Conservation (phyloP, 2,329 filamentous ascomycete genomes). For the Sphaerostilbella broomeana region DNA sequence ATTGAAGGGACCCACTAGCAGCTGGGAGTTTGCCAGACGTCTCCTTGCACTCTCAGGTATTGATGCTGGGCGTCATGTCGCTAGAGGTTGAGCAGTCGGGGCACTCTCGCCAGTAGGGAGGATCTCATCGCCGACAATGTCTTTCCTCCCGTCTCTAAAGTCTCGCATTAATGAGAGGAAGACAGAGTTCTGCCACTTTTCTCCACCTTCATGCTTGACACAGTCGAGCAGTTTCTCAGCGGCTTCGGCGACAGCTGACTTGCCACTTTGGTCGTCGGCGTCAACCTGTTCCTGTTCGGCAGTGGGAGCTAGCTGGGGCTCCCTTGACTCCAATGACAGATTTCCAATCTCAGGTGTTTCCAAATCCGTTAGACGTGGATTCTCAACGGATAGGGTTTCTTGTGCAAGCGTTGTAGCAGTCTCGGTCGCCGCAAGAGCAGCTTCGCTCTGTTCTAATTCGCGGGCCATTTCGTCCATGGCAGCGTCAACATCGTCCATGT, state of each 20-base stretch:
- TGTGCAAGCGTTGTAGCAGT: background rate
- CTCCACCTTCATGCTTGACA: constrained; percentile 38
- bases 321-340: constrained; percentile 21
- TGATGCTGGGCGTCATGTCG: constrained; percentile 15
- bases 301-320: background rate
- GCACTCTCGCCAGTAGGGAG: constrained; percentile 22
- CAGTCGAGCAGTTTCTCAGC: constrained; percentile 37
- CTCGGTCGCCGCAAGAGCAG: constrained; percentile 20
- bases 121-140: constrained; percentile 37
- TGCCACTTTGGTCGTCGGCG: constrained; percentile 12
- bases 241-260: constrained; percentile 36
- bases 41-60: too few relatives aligned
- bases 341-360: constrained; percentile 27
- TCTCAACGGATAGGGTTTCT: background rate
- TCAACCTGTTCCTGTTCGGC: constrained; percentile 14
- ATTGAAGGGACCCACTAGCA: too few relatives aligned
- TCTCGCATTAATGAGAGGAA: constrained; percentile 40
- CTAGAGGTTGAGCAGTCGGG: constrained; percentile 4
- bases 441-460: constrained; percentile 34
- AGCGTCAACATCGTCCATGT: constrained; percentile 35
- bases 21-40: too few relatives aligned
- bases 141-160: constrained; percentile 38
- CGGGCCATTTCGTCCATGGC: constrained; percentile 38
- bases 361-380: constrained; percentile 22
- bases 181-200: constrained; percentile 42